Evolutionary conservation across 768 basidiomycete genomes (phyloP).

Genomic region (Coprinopsis sp.): DNA sequence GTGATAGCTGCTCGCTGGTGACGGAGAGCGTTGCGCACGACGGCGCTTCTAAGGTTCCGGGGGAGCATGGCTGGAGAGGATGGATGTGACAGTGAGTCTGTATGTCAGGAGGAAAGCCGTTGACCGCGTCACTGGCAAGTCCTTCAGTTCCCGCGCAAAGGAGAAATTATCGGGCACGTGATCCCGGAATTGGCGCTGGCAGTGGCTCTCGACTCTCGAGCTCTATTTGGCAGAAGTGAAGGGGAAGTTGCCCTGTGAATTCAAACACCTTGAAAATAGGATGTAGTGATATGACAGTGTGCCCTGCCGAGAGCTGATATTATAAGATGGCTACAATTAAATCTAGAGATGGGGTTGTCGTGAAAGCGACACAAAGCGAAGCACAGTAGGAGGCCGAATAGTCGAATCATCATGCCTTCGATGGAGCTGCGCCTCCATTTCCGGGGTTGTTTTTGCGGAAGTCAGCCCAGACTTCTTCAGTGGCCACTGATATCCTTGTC

Average conservation of each 20-base stretch:
- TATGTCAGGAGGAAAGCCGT: not conserved
- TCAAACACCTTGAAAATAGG: no score
- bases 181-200: not conserved
- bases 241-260: no score
- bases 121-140: conserved; percentile 5
- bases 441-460: conserved; percentile 34
- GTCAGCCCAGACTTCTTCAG: conserved; percentile 61
- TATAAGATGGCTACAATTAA: no score
- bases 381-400: not conserved
- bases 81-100: not conserved
- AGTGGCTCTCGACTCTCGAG: no score
- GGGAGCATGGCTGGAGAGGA: conserved; percentile 31
- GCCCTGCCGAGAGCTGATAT: no score
- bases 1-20: conserved; percentile 19
- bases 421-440: not conserved
- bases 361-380: no score
- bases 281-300: no score
- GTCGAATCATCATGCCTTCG: not conserved
- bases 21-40: conserved; percentile 30
- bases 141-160: not conserved
- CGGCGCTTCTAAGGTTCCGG: conserved; percentile 38
- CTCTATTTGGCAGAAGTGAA: no score
- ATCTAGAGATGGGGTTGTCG: no score
- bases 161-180: not conserved
- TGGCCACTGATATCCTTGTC: conserved; percentile 65